Evolutionary conservation across 2,329 filamentous ascomycete genomes (phyloP).

Genomic region (Monosporascus sp.): DNA sequence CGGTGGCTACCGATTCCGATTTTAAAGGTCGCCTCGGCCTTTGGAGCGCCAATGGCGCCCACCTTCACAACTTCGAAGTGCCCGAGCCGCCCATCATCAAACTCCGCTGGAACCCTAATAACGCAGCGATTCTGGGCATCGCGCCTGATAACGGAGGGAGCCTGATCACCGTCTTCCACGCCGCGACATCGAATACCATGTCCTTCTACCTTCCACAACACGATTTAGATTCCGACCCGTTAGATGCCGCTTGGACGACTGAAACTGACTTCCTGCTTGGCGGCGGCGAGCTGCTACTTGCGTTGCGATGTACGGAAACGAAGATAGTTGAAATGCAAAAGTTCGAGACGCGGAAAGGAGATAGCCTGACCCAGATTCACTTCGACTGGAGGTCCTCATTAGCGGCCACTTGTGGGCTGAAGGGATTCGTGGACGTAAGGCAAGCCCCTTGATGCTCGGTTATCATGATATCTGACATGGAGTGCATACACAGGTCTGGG

Average conservation of each 20-base stretch:
- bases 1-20: conserved; percentile 51
- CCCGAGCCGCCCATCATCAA: conserved; percentile 58
- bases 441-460: background rate
- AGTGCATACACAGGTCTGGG: conserved; percentile 43
- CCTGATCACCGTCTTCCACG: conserved; percentile 50
- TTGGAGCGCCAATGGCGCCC: conserved; percentile 48
- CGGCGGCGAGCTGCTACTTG: conserved; percentile 48
- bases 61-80: conserved; percentile 48
- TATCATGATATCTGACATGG: conserved; percentile 5
- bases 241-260: conserved; percentile 57
- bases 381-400: conserved; percentile 50
- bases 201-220: conserved; percentile 45
- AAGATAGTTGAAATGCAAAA: conserved; percentile 41
- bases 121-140: conserved; percentile 50
- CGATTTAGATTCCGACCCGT: conserved; percentile 42
- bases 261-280: conserved; percentile 54
- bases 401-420: conserved; percentile 55
- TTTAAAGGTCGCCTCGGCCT: conserved; percentile 49
- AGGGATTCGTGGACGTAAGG: conserved; percentile 55
- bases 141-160: conserved; percentile 49
- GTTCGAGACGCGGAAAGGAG: conserved; percentile 48
- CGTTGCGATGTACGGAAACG: conserved; percentile 41
- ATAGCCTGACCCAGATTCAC: conserved; percentile 49
- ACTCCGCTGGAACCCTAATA: conserved; percentile 54
- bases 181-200: conserved; percentile 36